Evolutionary conservation across 179 eudicot genomes (phyloP), one percentile per base, ranked within the genome.

Genomic region (Spinacia oleracea): DNA sequence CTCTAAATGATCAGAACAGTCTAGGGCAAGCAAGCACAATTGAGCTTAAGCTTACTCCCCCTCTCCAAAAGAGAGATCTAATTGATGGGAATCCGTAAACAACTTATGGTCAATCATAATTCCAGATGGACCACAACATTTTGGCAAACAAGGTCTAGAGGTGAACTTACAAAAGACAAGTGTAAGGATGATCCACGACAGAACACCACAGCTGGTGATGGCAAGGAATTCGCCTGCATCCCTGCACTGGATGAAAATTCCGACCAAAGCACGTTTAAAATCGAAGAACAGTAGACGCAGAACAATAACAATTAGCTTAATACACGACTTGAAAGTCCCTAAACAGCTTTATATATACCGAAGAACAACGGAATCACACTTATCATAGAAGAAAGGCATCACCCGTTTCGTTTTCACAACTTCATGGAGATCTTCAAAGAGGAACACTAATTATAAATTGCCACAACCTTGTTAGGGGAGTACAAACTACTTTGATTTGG

Each of bases 211-310:
- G 88, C 77, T 45, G 92, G 82, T 59, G 96, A 84, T 79, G 81
- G 79, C 67, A 87, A 56, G 59, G 82, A 82, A 75, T 77, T 89
- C 38, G 90, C 93, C 83, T 86, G 87, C 96, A 93, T 85, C 86
- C 90, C 88, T 91, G 88, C 84, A 79, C 79, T 77, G 77, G 58
- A 76, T 20, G 35, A 75, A 62, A 31, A 31, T 21, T 75, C 21
- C 14, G 31, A 23, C 2, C 15, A 16, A 4, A 6, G 5, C 50
- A 11, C 9, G 15, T 43, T 69, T 25, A 25, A 50, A 11, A 70
- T 5, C 23, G 0, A 6, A 46, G 27, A 27, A 43, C 46, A 70
- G 4, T 6, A 43, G 53, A 12, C 21, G 9, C 27, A 20, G 20
- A 32, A 31, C 3, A 38, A 14, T 38, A 6, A 66, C 70, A 7